These are phyloP conservation scores for Dipodascus albidus DNA, from an alignment of 805 yeast species.

Conservation along the genomic window DNA sequence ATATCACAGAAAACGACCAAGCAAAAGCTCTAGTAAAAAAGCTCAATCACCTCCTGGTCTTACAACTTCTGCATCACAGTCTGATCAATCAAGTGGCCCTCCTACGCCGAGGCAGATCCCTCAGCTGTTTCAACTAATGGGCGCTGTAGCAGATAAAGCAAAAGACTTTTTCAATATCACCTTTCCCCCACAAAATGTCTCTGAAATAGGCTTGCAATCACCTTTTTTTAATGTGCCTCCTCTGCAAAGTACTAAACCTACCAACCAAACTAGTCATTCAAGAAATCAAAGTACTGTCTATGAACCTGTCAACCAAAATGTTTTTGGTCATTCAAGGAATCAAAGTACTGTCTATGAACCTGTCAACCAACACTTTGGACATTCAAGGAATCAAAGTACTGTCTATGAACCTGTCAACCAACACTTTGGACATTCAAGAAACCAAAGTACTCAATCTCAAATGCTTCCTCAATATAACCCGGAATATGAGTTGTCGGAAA, in stretches of 20 bases:
- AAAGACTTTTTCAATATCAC: background rate
- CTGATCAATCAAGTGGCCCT: background rate
- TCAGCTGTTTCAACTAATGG: background rate
- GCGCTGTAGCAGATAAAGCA: background rate
- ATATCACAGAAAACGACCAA: background rate
- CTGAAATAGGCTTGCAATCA: background rate
- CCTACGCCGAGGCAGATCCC: background rate
- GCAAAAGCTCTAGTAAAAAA: background rate
- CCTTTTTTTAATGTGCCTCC: background rate
- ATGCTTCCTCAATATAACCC: background rate
- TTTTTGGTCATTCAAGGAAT: too few relatives aligned
- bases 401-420: background rate
- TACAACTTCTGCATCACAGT: background rate
- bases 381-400: background rate
- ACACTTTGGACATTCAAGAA: background rate
- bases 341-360: too few relatives aligned
- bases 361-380: background rate
- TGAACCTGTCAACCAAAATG: too few relatives aligned
- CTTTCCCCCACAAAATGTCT: background rate
- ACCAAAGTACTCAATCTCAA: background rate
- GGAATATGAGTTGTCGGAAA: background rate
- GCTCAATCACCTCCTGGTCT: background rate
- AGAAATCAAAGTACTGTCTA: too few relatives aligned
- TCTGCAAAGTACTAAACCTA: too few relatives aligned
- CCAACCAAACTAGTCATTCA: too few relatives aligned